Conservation (phyloP, 495 filamentous ascomycete species). For the Rusavskia elegans region DNA sequence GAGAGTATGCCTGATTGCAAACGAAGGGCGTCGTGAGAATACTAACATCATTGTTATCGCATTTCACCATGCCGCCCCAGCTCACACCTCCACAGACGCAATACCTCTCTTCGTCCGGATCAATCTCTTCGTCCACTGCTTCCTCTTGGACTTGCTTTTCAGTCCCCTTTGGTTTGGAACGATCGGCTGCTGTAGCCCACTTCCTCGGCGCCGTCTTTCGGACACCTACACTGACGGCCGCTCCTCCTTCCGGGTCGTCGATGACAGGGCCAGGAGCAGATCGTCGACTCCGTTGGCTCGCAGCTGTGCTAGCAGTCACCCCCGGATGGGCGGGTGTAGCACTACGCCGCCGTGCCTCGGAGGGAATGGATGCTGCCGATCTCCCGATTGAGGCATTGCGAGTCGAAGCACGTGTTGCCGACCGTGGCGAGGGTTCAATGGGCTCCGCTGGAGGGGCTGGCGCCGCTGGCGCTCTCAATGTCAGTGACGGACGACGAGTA, state of each 20-base stretch:
- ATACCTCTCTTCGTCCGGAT: constrained; percentile 75
- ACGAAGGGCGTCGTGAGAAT: neutral
- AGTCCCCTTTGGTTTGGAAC: constrained; percentile 21
- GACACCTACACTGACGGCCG: constrained; percentile 59
- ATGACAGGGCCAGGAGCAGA: constrained; percentile 65
- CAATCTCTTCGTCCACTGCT: constrained; percentile 61
- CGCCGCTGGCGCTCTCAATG: constrained; percentile 10
- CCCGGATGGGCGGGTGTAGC: constrained; percentile 35
- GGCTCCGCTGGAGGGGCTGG: constrained; percentile 5
- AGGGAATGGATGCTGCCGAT: constrained; percentile 16
- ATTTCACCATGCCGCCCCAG: constrained; percentile 89
- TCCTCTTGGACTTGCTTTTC: constrained; percentile 37
- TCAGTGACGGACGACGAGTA: constrained; percentile 13
- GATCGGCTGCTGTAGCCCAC: constrained; percentile 27
- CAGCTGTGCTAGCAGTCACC: constrained; percentile 30
- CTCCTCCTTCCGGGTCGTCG: constrained; percentile 53
- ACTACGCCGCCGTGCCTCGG: constrained; percentile 30
- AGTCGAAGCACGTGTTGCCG: constrained; percentile 15
- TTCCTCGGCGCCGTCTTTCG: constrained; percentile 64
- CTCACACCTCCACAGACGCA: constrained; percentile 86
- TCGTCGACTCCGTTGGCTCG: constrained; percentile 42
- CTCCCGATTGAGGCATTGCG: constrained; percentile 14
- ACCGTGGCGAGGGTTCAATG: constrained; percentile 4
- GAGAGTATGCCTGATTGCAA: constrained; percentile 12
- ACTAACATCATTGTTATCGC: constrained; percentile 80